A percentile compares a stretch with the other conserved stretches of the same genome.
These are phyloP conservation scores for Termitomyces sp. DNA, from an alignment of 1,284 basidiomycete species.

Conservation along the genomic window DNA sequence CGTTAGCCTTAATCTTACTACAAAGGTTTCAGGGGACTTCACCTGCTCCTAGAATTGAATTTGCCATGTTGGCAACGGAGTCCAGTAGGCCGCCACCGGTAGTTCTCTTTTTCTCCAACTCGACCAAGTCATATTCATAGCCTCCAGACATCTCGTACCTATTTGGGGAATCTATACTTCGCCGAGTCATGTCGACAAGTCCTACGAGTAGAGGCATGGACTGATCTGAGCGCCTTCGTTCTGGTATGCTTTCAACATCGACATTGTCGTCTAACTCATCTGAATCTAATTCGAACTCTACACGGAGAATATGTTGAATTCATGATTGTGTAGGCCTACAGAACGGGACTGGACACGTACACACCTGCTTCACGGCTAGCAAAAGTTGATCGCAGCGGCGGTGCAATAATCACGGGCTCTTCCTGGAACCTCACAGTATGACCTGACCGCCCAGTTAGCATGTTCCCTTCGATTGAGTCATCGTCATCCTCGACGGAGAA, in stretches of 20 bases:
- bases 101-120: slow-evolving; percentile 57
- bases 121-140: slow-evolving; percentile 55
- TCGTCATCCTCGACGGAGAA: slow-evolving; percentile 46
- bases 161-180: slow-evolving; percentile 46
- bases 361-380: slow-evolving; percentile 73
- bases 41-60: slow-evolving; percentile 96
- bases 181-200: slow-evolving; percentile 54
- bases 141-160: slow-evolving; percentile 29
- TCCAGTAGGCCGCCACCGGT: slow-evolving; percentile 79
- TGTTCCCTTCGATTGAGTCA: slow-evolving; percentile 27
- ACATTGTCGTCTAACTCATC: slow-evolving; percentile 65
- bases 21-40: slow-evolving; percentile 16
- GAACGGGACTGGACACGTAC: slow-evolving; percentile 27
- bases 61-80: slow-evolving; percentile 91
- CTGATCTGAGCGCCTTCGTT: slow-evolving; percentile 42
- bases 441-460: slow-evolving; percentile 24
- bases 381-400: slow-evolving; percentile 61
- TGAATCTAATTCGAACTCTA: slow-evolving; percentile 74
- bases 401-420: slow-evolving; percentile 61
- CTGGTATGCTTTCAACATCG: slow-evolving; percentile 29
- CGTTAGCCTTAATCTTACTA: slow-evolving; percentile 6
- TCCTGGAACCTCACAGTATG: slow-evolving; percentile 59
- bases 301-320: background rate
- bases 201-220: slow-evolving; percentile 74
- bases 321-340: slow-evolving; percentile 5